Evolutionary conservation across 176 grass and related monocot genomes (phyloP), one percentile per base, ranked within the genome.

Genomic region (Poa annua): DNA sequence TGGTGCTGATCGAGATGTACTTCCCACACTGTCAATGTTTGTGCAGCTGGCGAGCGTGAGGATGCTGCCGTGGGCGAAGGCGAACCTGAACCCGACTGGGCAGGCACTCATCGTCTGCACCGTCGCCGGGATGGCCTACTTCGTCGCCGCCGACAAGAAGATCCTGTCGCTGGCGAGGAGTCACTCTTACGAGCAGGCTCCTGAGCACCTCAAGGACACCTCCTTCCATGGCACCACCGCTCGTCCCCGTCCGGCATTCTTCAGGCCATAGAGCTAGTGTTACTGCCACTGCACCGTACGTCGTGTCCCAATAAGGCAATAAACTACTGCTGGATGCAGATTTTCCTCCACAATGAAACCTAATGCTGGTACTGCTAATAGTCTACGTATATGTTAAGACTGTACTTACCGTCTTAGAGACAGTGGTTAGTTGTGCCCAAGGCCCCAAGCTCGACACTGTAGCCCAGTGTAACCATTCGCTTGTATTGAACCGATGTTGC

Each of bases 41-140:
- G 11, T 47, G 21, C 81, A 92, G 93, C 5, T 92, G 63, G 93
- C 90, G 1, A 92, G 88, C 49, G 93, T 96, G 29, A 55, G 88
- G 79, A 92, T 96, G 90, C 76, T 90, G 25, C 93, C 93, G 1
- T 96, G 88, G 90, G 93, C 90, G 3, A 90, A 85, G 45, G 68
- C 88, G 17, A 84, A 95, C 66, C 71, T 95, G 6, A 95, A 95
- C 64, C 88, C 85, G 15, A 88, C 93, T 1, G 93, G 87, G 19
- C 93, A 95, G 84, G 93, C 90, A 0, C 86, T 95, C 61, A 90
- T 95, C 51, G 74, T 95, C 80, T 92, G 70, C 44, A 88, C 93
- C 14, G 69, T 64, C 16, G 92, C 92, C 1, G 90, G 92, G 1
- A 89, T 91, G 92, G 89, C 92, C 0, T 94, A 92, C 65, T 94